Conservation (phyloP, 2,329 filamentous ascomycete genomes). For the Fusarium multiceps region DNA sequence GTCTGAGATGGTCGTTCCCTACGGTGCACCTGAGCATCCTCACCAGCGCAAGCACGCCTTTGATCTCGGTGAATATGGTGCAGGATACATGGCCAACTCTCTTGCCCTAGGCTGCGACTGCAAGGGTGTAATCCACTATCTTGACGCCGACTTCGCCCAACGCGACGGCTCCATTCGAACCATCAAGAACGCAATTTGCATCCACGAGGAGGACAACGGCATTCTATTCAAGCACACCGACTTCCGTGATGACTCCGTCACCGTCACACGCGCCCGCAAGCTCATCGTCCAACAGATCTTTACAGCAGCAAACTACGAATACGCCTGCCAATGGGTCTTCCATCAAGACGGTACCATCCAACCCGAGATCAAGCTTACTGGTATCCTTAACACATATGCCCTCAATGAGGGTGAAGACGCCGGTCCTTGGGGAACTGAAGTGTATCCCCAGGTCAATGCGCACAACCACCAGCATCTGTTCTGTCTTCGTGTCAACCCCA, state of each 20-base stretch:
- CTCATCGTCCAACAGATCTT: conserved; percentile 92
- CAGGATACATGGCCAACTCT: conserved; percentile 85
- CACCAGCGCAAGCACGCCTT: conserved; percentile 87
- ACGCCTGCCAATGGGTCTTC: conserved; percentile 81
- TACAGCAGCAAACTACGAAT: conserved; percentile 96
- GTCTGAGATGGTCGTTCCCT: conserved; percentile 94
- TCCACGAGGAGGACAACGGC: conserved; percentile 92
- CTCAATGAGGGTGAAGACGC: conserved; percentile 85
- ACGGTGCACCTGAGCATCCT: conserved; percentile 82
- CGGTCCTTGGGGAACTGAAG: conserved; percentile 89
- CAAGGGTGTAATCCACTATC: conserved; percentile 91
- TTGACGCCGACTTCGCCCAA: conserved; percentile 88
- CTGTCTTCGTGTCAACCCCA: conserved; percentile 87
- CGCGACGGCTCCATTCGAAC: conserved; percentile 78
- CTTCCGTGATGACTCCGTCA: conserved; percentile 88
- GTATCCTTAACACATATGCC: conserved; percentile 91
- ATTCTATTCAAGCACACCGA: conserved; percentile 96
- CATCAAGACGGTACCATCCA: conserved; percentile 89
- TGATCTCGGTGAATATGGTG: conserved; percentile 83
- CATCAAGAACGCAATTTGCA: conserved; percentile 94
- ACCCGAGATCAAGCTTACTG: conserved; percentile 90
- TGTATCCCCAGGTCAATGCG: conserved; percentile 84
- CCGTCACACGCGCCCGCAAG: conserved; percentile 87
- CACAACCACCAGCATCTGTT: conserved; percentile 98
- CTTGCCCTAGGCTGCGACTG: conserved; percentile 83